Evolutionary conservation across 805 yeast species (phyloP).

Genomic region (Monosporozyma unispora): DNA sequence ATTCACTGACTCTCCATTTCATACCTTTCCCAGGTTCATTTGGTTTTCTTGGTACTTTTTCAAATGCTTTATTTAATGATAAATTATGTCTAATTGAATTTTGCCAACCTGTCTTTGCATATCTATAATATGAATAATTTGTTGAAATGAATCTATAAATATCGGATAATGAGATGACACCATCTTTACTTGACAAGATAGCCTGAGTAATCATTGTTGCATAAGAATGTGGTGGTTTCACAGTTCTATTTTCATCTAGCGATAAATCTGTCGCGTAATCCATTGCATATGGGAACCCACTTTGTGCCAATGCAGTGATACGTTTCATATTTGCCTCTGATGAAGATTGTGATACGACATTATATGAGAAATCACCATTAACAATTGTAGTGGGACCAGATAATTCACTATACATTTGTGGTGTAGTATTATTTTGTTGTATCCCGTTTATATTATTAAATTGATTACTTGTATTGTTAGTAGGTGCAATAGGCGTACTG

Average conservation of each 20-base stretch:
- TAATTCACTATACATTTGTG: conserved; percentile 2
- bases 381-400: conserved; percentile 7
- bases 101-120: conserved; percentile 95
- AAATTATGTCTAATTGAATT: conserved; percentile 93
- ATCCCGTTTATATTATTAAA: background rate
- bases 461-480: background rate
- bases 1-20: conserved; percentile 95
- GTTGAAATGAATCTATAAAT: conserved; percentile 85
- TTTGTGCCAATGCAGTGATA: conserved; percentile 6
- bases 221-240: conserved; percentile 93
- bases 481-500: conserved; percentile 5
- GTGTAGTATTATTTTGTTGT: background rate
- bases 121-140: conserved; percentile 86
- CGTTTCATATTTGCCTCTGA: conserved; percentile 7
- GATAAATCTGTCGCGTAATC: conserved; percentile 49
- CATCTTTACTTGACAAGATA: conserved; percentile 77
- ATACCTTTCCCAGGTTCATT: conserved; percentile 98
- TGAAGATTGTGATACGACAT: conserved; percentile 3
- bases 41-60: conserved; percentile 90
- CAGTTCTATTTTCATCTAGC: conserved; percentile 77
- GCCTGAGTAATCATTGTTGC: conserved; percentile 99
- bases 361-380: conserved; percentile 4
- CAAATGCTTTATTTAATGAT: conserved; percentile 92
- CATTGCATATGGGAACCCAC: conserved; percentile 21
- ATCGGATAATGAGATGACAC: conserved; percentile 80